These are phyloP conservation scores for Microdochium bolleyi DNA, from an alignment of 2,329 filamentous ascomycete genomes.

Conservation along the genomic window DNA sequence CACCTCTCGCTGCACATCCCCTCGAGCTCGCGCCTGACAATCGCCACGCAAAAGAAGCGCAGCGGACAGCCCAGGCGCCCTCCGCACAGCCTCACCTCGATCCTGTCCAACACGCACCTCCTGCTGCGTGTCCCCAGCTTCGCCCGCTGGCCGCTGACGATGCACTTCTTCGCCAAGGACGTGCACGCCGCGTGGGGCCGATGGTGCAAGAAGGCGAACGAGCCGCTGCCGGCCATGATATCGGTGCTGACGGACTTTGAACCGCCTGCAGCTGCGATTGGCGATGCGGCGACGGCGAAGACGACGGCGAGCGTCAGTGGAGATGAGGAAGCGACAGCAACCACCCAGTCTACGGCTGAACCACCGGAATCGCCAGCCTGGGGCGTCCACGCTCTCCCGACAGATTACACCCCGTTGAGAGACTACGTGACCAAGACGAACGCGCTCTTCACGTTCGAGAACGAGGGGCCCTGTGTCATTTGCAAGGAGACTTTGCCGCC, in stretches of 20 bases:
- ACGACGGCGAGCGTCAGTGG: not conserved
- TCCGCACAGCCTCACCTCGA: slow-evolving; percentile 52
- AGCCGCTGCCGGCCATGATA: slow-evolving; percentile 38
- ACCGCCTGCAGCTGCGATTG: slow-evolving; percentile 7
- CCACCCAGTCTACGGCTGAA: not conserved
- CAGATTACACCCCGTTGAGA: slow-evolving; percentile 47
- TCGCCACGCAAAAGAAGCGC: slow-evolving; percentile 40
- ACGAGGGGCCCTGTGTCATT: slow-evolving; percentile 45
- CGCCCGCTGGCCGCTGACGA: slow-evolving; percentile 67
- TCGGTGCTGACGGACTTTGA: slow-evolving; percentile 50
- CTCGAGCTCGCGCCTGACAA: slow-evolving; percentile 47
- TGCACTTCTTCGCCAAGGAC: slow-evolving; percentile 71
- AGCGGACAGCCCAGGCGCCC: slow-evolving; percentile 50
- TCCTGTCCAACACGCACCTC: slow-evolving; percentile 74
- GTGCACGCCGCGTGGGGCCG: slow-evolving; percentile 61
- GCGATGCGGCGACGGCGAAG: not conserved
- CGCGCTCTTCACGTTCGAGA: slow-evolving; percentile 46
- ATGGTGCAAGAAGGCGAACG: slow-evolving; percentile 42
- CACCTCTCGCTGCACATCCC: slow-evolving; percentile 75
- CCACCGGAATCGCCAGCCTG: slow-evolving; percentile 14
- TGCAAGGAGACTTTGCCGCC: slow-evolving; percentile 38
- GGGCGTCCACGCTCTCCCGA: slow-evolving; percentile 45
- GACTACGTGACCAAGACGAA: slow-evolving; percentile 47
- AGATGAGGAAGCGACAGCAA: slow-evolving; percentile 2
- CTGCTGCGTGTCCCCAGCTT: slow-evolving; percentile 77